A percentile compares a stretch with the other conserved stretches of the same genome.
phyloP scores from a whole-genome alignment of 352 stramenopile genomes.

The Elongisporangium undulatum region DNA sequence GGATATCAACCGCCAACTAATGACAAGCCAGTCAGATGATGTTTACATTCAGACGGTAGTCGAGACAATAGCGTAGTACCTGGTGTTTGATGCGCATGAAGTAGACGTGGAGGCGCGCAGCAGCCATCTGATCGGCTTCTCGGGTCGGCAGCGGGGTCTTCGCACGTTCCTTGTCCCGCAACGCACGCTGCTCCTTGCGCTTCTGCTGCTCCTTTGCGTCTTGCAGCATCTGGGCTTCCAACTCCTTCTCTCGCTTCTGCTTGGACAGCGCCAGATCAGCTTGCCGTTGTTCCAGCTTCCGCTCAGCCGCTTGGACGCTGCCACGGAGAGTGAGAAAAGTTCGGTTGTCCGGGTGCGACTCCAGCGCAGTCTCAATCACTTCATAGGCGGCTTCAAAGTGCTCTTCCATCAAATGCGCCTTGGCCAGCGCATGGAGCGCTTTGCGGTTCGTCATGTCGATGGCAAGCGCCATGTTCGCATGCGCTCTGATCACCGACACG shows the following conservation, averaged over 20 bases:
- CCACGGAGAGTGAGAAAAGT: conserved; percentile 41
- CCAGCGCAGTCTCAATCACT: conserved; percentile 31
- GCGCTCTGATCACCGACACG: conserved; percentile 45
- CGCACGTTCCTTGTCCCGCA: not conserved
- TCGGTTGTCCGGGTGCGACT: conserved; percentile 34
- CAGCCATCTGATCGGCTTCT: conserved; percentile 65
- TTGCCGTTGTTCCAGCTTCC: conserved; percentile 20
- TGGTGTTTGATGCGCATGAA: conserved; percentile 62
- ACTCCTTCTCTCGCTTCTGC: conserved; percentile 30
- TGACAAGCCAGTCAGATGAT: not conserved
- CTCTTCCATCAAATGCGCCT: conserved; percentile 61
- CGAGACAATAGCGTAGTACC: conserved; percentile 12
- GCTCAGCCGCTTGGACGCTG: conserved; percentile 36
- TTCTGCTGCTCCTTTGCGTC: conserved; percentile 15
- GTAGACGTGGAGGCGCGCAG: conserved; percentile 47
- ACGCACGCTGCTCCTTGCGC: not conserved
- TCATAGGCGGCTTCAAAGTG: conserved; percentile 39
- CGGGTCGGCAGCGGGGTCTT: conserved; percentile 32
- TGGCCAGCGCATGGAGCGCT: conserved; percentile 66
- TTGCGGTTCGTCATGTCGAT: conserved; percentile 46
- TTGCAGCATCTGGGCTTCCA: conserved; percentile 24
- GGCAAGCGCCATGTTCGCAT: conserved; percentile 46
- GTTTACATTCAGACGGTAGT: not conserved
- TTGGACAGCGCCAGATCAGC: conserved; percentile 27
- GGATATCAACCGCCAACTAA: conserved; percentile 38